Conservation (phyloP, 345 rosid genomes). For the Moricandia arvensis region DNA sequence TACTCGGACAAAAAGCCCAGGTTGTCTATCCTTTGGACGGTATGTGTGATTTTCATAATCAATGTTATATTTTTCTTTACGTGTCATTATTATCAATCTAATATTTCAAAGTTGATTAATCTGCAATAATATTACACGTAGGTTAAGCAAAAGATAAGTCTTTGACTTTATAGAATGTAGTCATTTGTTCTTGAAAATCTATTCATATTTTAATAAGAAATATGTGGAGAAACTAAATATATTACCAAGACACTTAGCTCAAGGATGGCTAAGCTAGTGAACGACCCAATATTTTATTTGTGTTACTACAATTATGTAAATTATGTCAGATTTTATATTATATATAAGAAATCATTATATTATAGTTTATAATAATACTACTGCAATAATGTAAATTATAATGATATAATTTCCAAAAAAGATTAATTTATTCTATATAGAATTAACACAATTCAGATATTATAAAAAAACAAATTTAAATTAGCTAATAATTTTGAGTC, state of each 20-base stretch:
- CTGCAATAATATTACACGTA: not conserved
- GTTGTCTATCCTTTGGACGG: not conserved
- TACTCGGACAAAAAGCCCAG: not conserved
- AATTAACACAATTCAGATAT: too few species aligned
- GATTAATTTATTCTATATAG: too few species aligned
- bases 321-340: too few species aligned
- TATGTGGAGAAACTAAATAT: too few species aligned
- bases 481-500: not conserved
- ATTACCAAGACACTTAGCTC: not conserved
- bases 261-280: not conserved
- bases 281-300: too few species aligned
- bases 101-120: not conserved
- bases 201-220: too few species aligned
- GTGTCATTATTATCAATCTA: not conserved
- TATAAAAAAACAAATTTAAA: too few species aligned
- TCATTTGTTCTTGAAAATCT: not conserved
- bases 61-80: not conserved
- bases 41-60: not conserved
- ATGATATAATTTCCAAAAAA: not conserved
- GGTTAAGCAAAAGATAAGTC: not conserved
- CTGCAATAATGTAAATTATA: too few species aligned
- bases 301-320: not conserved
- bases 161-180: not conserved
- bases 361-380: too few species aligned
- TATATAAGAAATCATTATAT: too few species aligned